Conservation (phyloP, 768 basidiomycete species). For the Tubosaeta sp. region DNA sequence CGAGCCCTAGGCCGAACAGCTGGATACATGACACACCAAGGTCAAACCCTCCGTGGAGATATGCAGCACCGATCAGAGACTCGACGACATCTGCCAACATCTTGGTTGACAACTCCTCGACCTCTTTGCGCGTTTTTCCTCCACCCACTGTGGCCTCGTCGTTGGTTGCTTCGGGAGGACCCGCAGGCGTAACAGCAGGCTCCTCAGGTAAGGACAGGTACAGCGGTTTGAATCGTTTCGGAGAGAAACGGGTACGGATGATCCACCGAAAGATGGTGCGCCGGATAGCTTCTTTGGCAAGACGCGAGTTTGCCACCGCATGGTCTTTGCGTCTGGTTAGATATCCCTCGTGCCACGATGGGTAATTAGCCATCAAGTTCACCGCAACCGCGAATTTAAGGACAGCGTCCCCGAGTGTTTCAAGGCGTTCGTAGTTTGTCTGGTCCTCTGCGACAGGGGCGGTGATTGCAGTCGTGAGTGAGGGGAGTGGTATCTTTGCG, state of each 20-base stretch:
- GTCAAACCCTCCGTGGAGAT: constrained; percentile 60
- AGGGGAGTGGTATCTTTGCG: constrained; percentile 39
- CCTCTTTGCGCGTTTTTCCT: constrained; percentile 24
- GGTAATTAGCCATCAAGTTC: constrained; percentile 60
- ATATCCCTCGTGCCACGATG: constrained; percentile 77
- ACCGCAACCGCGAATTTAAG: constrained; percentile 60
- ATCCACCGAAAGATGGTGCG: constrained; percentile 61
- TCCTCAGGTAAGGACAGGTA: constrained; percentile 18
- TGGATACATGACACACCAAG: constrained; percentile 55
- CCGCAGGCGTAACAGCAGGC: not conserved
- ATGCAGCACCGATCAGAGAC: constrained; percentile 75
- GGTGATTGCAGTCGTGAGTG: constrained; percentile 54
- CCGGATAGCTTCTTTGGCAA: constrained; percentile 61
- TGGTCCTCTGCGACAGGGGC: constrained; percentile 58
- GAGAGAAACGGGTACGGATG: constrained; percentile 47
- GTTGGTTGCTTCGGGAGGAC: constrained; percentile 26
- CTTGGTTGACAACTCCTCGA: constrained; percentile 64
- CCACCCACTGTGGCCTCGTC: constrained; percentile 19
- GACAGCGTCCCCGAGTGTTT: constrained; percentile 72
- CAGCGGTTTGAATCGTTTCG: constrained; percentile 39
- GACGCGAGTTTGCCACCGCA: constrained; percentile 60
- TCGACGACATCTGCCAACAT: constrained; percentile 83
- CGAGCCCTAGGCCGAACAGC: constrained; percentile 58
- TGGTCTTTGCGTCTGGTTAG: constrained; percentile 69
- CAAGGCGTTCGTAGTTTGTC: constrained; percentile 66